phyloP scores from a whole-genome alignment of 805 yeast genomes.

The Zygosaccharomyces bisporus region DNA sequence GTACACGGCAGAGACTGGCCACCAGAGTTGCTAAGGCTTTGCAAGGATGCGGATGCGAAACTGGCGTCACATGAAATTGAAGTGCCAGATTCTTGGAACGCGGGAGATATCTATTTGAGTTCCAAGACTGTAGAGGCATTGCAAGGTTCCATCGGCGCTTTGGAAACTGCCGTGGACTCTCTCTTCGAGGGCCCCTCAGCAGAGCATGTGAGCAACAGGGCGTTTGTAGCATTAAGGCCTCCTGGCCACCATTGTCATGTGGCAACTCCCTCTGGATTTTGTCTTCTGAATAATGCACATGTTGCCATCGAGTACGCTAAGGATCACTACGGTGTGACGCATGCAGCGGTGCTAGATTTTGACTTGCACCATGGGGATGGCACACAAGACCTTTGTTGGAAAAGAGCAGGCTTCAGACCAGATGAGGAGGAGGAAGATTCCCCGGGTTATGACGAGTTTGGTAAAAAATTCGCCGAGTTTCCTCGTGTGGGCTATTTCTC shows the following conservation, averaged over 20 bases:
- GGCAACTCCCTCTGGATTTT: conserved; percentile 80
- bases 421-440: conserved; percentile 36
- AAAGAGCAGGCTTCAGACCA: conserved; percentile 47
- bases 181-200: conserved; percentile 39
- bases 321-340: conserved; percentile 59
- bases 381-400: conserved; percentile 82
- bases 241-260: conserved; percentile 89
- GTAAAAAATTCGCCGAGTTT: conserved; percentile 38
- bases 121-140: conserved; percentile 64
- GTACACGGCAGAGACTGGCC: conserved; percentile 82
- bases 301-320: conserved; percentile 76
- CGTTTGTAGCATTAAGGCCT: conserved; percentile 69
- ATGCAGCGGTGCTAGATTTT: conserved; percentile 76
- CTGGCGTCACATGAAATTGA: conserved; percentile 55
- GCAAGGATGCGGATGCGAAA: conserved; percentile 55
- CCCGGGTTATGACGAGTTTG: conserved; percentile 44
- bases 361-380: conserved; percentile 92
- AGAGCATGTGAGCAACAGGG: conserved; percentile 40
- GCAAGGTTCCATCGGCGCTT: conserved; percentile 72
- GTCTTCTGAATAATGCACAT: conserved; percentile 76
- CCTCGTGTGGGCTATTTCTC: conserved; percentile 81
- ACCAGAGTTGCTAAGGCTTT: conserved; percentile 49
- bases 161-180: conserved; percentile 65
- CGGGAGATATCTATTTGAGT: conserved; percentile 75
- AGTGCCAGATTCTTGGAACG: conserved; percentile 77